Base-by-base conservation (phyloP, 306 rosid species). In the Fragaria iinumae region DNA sequence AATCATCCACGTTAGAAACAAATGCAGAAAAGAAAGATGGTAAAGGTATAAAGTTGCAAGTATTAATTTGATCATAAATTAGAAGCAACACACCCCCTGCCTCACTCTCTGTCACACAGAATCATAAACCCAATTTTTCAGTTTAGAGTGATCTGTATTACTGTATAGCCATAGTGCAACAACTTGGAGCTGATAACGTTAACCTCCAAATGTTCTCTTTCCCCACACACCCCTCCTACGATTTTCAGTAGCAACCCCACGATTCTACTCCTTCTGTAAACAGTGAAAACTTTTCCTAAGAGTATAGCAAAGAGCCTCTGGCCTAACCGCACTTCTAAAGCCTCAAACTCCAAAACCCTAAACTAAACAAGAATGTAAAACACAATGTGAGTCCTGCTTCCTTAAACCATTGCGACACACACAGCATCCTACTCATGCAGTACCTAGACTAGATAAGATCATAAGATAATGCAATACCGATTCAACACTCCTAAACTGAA, bases 291-390 rank as follows among this genome's bases (percentile, higher is more conserved):
- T 32, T 63, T 63, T 59, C 34, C 21, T 7, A 56, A 73, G 41
- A 53, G 20, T 73, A 4, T 16, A 59, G 43, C 27, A 8, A 43
- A 25, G 17, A 68, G 11, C 11, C 71, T 39, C 74, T 39, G 47
- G 3, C 64, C 36, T 38, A 72, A 45, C 68, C 68, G 44, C 38
- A 67, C 8, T 56, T 67, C 55, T n/a, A 43, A 34, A 45, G 57
- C 45, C 75, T 57, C 80, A 62, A 70, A 64, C 39, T 29, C 18
- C 45, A 66, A 66, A 65, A 38, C 71, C 60, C 52, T 47, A 66
- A 34, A 65, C 74, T 39, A 49, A 66, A 75, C n/a, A 11, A 32
- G 10, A 38, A 29, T 20, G 27, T 36, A 39, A 70, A 76, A 75
- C 41, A 18, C 53, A 76, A 67, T n/a, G 20, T 0, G 5, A 14